phyloP scores from a whole-genome alignment of 2,329 filamentous ascomycete species.

The Sphaerulina populicola region DNA sequence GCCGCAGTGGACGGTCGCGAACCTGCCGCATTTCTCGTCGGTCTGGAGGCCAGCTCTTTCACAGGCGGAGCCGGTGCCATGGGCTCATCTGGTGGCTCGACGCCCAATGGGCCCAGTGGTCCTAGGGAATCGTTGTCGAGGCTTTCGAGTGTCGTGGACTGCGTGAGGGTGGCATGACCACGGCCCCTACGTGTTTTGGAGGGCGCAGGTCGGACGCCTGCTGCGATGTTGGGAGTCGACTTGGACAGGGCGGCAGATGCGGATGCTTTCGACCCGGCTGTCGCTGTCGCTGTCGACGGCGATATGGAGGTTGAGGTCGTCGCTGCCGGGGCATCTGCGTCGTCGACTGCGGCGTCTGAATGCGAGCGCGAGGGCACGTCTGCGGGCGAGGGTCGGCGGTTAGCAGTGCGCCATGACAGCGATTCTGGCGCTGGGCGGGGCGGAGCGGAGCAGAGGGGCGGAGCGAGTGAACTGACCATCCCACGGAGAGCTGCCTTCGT shows the following conservation, averaged over 20 bases:
- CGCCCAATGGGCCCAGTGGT: conserved; percentile 60
- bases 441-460: not conserved
- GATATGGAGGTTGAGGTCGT: not conserved
- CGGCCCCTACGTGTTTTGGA: conserved; percentile 44
- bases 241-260: conserved; percentile 14
- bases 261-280: not conserved
- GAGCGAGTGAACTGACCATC: conserved; percentile 22
- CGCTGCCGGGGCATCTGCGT: not conserved
- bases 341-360: conserved; percentile 31
- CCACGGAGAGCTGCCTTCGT: conserved; percentile 31
- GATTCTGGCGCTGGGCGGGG: no score
- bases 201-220: conserved; percentile 25
- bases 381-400: conserved; percentile 21
- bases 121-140: conserved; percentile 67
- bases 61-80: conserved; percentile 52
- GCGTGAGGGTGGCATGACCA: conserved; percentile 63
- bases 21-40: conserved; percentile 34
- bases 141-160: conserved; percentile 69
- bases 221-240: conserved; percentile 20
- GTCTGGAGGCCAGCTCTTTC: conserved; percentile 48
- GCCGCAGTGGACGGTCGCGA: conserved; percentile 41
- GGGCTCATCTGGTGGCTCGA: conserved; percentile 48
- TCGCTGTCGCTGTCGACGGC: not conserved
- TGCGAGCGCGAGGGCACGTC: conserved; percentile 43
- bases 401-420: not conserved